A percentile compares a stretch with the other conserved stretches of the same genome.
Evolutionary conservation across 441 rosid genomes (phyloP).

Genomic region (Theobroma grandiflorum): DNA sequence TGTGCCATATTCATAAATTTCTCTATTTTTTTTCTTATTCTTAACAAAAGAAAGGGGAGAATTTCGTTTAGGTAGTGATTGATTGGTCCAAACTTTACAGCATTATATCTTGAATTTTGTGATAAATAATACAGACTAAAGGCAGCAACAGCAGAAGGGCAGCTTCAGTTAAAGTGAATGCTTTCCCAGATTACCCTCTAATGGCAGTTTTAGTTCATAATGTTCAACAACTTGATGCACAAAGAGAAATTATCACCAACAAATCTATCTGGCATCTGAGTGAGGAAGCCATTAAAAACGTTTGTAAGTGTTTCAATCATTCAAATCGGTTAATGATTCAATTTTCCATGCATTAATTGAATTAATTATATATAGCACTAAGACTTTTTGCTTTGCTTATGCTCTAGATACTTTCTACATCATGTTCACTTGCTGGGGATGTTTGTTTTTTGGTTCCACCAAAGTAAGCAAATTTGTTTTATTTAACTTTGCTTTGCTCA

Average conservation of each 20-base stretch:
- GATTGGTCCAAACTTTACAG: neutral
- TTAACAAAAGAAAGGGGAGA: neutral
- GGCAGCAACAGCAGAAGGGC: slow-evolving; percentile 42
- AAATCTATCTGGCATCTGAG: slow-evolving; percentile 87
- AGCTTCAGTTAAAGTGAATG: slow-evolving; percentile 48
- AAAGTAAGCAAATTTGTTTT: slow-evolving; percentile 51
- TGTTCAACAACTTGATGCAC: slow-evolving; percentile 74
- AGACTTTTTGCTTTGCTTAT: neutral
- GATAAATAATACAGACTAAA: slow-evolving; percentile 28
- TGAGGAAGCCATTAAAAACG: slow-evolving; percentile 76
- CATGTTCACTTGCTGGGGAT: slow-evolving; percentile 94
- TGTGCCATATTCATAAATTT: neutral
- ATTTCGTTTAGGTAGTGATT: neutral
- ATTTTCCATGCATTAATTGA: neutral
- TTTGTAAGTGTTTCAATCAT: slow-evolving; percentile 60
- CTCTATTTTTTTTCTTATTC: neutral
- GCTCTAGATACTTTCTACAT: slow-evolving; percentile 76
- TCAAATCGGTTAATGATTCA: neutral
- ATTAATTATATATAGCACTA: no score
- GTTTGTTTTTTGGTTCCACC: slow-evolving; percentile 77
- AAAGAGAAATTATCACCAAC: slow-evolving; percentile 68
- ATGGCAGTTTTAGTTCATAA: slow-evolving; percentile 89
- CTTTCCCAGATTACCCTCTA: slow-evolving; percentile 68
- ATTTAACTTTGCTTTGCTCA: neutral
- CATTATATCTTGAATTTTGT: slow-evolving; percentile 17